Percentiles rank a stretch among this genome's conserved stretches.
Evolutionary conservation across 2,329 filamentous ascomycete species (phyloP).

Genomic region (Moelleriella libera): DNA sequence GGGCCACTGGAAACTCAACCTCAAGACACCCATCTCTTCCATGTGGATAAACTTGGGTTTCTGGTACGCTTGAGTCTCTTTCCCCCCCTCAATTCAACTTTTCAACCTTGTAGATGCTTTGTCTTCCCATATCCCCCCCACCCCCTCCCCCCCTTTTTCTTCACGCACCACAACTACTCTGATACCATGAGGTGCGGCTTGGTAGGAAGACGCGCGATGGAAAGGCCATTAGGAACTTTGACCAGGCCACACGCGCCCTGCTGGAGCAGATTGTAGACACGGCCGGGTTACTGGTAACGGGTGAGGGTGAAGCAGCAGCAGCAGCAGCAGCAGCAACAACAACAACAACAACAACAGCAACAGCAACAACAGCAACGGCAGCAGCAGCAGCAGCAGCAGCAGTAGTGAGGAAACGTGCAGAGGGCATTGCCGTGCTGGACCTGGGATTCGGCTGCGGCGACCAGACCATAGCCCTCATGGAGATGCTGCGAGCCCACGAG

Average conservation of each 20-base stretch:
- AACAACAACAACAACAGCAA: too few relatives aligned
- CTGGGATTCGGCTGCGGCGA: slow-evolving; percentile 47
- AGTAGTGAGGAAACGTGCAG: neutral
- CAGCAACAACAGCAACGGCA: too few relatives aligned
- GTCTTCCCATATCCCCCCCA: too few relatives aligned
- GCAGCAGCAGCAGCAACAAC: neutral
- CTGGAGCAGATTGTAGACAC: slow-evolving; percentile 29
- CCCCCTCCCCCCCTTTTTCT: too few relatives aligned
- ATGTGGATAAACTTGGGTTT: slow-evolving; percentile 54
- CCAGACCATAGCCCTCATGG: slow-evolving; percentile 32
- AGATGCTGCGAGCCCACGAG: slow-evolving; percentile 8
- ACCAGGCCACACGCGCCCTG: slow-evolving; percentile 34
- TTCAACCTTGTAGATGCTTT: too few relatives aligned
- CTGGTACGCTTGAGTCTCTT: slow-evolving; percentile 26
- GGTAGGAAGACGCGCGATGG: slow-evolving; percentile 16
- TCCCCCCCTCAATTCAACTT: neutral
- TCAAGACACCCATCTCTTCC: slow-evolving; percentile 27
- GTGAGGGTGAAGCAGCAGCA: neutral
- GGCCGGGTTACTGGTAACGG: slow-evolving; percentile 22
- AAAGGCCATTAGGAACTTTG: slow-evolving; percentile 20
- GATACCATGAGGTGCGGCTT: too few relatives aligned
- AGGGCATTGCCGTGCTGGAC: slow-evolving; percentile 28
- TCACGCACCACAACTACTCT: too few relatives aligned
- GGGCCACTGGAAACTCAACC: slow-evolving; percentile 41
- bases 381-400: neutral